Base-by-base conservation (phyloP, 116 monocot genomes). In the Phalaenopsis hybrid region DNA sequence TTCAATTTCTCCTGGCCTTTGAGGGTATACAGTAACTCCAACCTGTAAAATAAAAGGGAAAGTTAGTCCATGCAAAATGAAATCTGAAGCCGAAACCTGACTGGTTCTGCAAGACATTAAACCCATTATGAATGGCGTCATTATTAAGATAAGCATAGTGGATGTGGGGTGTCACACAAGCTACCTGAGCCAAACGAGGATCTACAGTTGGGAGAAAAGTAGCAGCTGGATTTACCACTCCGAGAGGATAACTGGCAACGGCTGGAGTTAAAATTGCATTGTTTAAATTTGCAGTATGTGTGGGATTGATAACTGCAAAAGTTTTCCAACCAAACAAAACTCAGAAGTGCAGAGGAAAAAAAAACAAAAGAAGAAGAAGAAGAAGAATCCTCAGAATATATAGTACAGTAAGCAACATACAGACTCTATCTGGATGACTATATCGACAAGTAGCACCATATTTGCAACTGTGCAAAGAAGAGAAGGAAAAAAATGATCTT, bases 1-100 rank as follows among this genome's bases (percentile, higher is more conserved):
- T 86, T 89, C 93, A 75, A 83, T 58, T 85, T 95, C 84, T 59
- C 99, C 99, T 55, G 94, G 95, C 82, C 92, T 90, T 88, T 99
- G 99, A 81, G 99, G 92, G 76, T 95, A 95, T 33, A 88, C 61
- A 37, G 77, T 81, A 31, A 82, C 70, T 65, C 83, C 89, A 57
- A 91, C 77, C 93, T 95, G 90, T 78, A 84, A 81, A 25, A 77
- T 44, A 28, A 77, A 83, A 78, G 79, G 37, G n/a, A 79, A 44
- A 52, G 13, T 57, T 65, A 49, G 49, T 13, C 28, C 45, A 74
- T 79, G 79, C 17, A 79, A 5, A 46, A 51, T 43, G 55, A 63
- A 59, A 44, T 55, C 45, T 21, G 8, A 44, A 20, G 25, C 9
- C 8, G 6, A 63, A 63, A 72, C 72, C 15, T 55, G 2, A 55